Evolutionary conservation across 805 yeast species (phyloP), one percentile per base, ranked within the genome.

Genomic region (Tetrapisispora fleetii): DNA sequence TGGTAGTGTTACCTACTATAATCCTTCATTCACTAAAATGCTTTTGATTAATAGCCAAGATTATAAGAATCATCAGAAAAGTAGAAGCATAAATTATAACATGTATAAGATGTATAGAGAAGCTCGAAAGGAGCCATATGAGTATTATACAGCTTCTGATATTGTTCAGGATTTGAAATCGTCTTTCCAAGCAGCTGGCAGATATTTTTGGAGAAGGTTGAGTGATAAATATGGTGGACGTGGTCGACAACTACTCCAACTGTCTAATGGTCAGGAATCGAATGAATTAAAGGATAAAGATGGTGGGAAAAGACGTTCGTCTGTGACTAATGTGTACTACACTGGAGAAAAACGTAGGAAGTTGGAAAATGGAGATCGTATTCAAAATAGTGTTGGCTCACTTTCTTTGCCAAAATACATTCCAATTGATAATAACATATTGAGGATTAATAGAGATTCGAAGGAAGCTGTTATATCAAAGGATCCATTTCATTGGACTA

Each of bases 401-500:
- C 13, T 17, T 16, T n/a, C 28, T 19, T 38, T 38, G 21, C 28
- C 28, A 13, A 21, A 28, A 11, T 19, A 4, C 40, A 7, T 38
- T 9, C 4, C 24, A 3, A 17, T n/a, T 9, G 33, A 40, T 6
- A n/a, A 3, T 24, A 17, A 2, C 13, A 11, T 24, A 27, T n/a
- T n/a, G 11, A 24, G 18, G 10, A 16, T 9, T 7, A 22, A 14
- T 11, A 16, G 7, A 9, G 33, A 24, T 5, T n/a, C 21, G 14
- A 4, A 3, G 13, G 16, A 11, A 41, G 19, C 18, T 5, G 11
- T 32, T 14, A 27, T 7, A 18, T 56, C 57, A 9, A 62, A 54
- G 39, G 67, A 62, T 51, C 67, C 67, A 6, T 60, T 60, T 43
- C 54, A 57, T 14, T 64, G 67, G 67, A 53, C 55, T 48, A 52